Percentiles rank a stretch among this genome's conserved stretches.
phyloP scores from a whole-genome alignment of 2,329 filamentous ascomycete genomes.

The Beauveria rudraprayagi region DNA sequence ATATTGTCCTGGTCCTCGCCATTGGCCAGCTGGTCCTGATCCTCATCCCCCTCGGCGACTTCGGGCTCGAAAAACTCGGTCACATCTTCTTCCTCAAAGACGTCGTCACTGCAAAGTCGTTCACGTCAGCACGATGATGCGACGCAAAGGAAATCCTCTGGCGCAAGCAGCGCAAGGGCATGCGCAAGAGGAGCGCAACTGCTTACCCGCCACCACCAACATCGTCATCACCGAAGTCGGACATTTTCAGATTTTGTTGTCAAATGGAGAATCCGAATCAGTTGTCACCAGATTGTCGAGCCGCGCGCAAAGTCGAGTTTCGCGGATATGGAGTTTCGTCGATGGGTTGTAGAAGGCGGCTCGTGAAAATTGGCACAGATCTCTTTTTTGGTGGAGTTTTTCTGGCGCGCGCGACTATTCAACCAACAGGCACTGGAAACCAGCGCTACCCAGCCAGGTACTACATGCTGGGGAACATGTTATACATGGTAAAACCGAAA shows the following conservation, averaged over 20 bases:
- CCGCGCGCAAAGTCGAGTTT: background rate
- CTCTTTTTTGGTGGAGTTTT: constrained; percentile 18
- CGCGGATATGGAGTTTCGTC: background rate
- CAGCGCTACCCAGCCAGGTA: too few relatives aligned
- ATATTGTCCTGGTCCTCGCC: constrained; percentile 53
- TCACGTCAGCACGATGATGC: background rate
- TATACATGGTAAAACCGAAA: too few relatives aligned
- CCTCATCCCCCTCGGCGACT: constrained; percentile 45
- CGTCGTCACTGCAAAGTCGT: constrained; percentile 47
- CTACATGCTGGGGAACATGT: too few relatives aligned
- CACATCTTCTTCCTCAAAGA: constrained; percentile 63
- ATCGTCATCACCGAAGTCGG: constrained; percentile 64
- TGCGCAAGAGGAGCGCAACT: background rate
- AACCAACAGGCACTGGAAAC: background rate
- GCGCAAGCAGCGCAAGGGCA: constrained; percentile 7
- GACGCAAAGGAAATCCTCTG: background rate
- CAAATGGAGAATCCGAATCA: background rate
- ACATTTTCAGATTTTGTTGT: constrained; percentile 43
- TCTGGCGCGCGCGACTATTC: constrained; percentile 23
- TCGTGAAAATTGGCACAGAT: constrained; percentile 23
- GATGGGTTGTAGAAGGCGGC: constrained; percentile 1
- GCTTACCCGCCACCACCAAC: constrained; percentile 50
- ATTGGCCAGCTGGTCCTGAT: constrained; percentile 39
- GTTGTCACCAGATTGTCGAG: constrained; percentile 9
- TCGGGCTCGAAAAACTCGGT: constrained; percentile 50